Evolutionary conservation across 2,329 filamentous ascomycete genomes (phyloP).

Genomic region (Cladophialophora bantiana): DNA sequence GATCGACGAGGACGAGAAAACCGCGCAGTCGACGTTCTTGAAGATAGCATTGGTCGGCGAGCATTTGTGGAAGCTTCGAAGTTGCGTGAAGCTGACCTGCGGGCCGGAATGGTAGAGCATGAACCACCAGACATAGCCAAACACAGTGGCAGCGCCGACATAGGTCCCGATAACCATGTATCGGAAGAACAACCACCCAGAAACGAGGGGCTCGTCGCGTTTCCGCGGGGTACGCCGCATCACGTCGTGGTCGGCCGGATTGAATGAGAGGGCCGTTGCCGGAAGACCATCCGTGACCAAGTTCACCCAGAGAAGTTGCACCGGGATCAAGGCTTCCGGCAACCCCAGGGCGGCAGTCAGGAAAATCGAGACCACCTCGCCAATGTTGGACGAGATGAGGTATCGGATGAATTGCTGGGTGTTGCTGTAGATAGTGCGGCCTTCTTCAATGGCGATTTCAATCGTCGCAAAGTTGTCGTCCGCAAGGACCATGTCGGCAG

Average conservation of each 20-base stretch:
- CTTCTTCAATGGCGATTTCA: conserved; percentile 93
- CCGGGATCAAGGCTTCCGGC: conserved; percentile 95
- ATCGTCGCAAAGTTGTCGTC: conserved; percentile 99
- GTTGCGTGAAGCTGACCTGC: conserved; percentile 87
- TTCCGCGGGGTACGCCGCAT: conserved; percentile 93
- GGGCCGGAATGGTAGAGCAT: conserved; percentile 92
- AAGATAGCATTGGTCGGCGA: conserved; percentile 68
- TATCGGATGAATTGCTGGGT: conserved; percentile 99
- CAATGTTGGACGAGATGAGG: conserved; percentile 98
- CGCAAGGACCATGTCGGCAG: conserved; percentile 96
- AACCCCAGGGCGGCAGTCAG: conserved; percentile 94
- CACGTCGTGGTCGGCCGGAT: conserved; percentile 96
- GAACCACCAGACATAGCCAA: conserved; percentile 99
- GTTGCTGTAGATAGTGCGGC: conserved; percentile 98
- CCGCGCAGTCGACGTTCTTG: conserved; percentile 86
- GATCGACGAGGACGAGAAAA: conserved; percentile 82
- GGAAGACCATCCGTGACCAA: conserved; percentile 96
- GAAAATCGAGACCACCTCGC: conserved; percentile 98
- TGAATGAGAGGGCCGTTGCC: conserved; percentile 95
- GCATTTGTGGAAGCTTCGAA: conserved; percentile 95
- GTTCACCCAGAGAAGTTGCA: conserved; percentile 98
- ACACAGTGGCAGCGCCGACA: conserved; percentile 92
- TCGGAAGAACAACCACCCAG: conserved; percentile 95
- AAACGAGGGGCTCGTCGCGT: conserved; percentile 89
- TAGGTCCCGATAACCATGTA: conserved; percentile 97